Evolutionary conservation across 1,284 basidiomycete species (phyloP).

Genomic region (Trametes versicolor): DNA sequence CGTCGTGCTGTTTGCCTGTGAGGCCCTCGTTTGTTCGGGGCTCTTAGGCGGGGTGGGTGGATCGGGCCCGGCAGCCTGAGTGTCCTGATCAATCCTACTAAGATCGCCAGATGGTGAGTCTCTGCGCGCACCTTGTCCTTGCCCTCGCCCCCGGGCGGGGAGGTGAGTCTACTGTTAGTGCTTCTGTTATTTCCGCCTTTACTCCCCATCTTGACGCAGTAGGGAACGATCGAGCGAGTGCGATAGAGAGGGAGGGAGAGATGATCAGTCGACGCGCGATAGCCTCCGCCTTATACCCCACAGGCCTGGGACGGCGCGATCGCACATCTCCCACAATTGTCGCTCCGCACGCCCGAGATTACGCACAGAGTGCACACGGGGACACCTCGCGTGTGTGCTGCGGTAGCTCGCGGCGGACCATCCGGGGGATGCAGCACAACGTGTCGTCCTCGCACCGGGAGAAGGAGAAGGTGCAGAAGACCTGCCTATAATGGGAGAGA

Average conservation of each 20-base stretch:
- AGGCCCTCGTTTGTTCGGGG: neutral
- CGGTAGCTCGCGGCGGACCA: constrained; percentile 15
- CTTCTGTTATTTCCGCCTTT: too few species aligned
- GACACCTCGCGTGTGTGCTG: constrained; percentile 18
- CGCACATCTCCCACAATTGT: constrained; percentile 11
- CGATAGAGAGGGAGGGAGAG: neutral
- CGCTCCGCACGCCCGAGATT: neutral
- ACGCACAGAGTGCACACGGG: constrained; percentile 14
- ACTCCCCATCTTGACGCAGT: too few species aligned
- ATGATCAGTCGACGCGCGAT: neutral
- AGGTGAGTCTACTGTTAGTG: too few species aligned
- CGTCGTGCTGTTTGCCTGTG: neutral
- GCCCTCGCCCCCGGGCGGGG: too few species aligned
- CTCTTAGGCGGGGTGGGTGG: neutral
- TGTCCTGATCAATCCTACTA: too few species aligned
- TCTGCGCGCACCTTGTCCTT: too few species aligned
- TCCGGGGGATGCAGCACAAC: constrained; percentile 10
- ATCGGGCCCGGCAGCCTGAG: too few species aligned
- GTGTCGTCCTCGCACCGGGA: constrained; percentile 13
- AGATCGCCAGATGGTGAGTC: too few species aligned
- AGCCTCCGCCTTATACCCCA: constrained; percentile 5
- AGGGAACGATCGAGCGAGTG: neutral
- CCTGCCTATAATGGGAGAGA: neutral
- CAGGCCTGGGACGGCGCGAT: neutral
- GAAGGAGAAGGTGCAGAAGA: constrained; percentile 4